These are phyloP conservation scores for Epipyxis sp. DNA, from an alignment of 108 stramenopile genomes.

Conservation along the genomic window DNA sequence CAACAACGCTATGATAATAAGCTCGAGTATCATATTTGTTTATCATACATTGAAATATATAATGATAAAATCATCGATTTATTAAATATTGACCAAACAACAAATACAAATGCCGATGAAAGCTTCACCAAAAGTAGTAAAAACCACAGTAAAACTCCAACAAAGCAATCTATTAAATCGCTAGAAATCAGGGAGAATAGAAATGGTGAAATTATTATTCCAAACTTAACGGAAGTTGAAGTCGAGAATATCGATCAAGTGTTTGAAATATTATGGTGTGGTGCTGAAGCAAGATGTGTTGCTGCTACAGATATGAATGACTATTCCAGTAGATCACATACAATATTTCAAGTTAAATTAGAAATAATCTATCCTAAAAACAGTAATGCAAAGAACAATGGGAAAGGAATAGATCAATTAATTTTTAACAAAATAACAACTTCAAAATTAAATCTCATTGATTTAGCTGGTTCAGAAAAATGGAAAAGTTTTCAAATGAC, in stretches of 20 bases:
- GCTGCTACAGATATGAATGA: background rate
- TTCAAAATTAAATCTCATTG: constrained; percentile 50
- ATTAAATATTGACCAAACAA: too few species aligned
- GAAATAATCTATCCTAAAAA: constrained; percentile 13
- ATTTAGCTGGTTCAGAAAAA: constrained; percentile 44
- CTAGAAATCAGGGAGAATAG: too few species aligned
- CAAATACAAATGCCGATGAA: too few species aligned
- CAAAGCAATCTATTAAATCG: too few species aligned
- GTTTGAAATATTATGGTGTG: constrained; percentile 19
- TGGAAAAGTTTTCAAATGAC: too few species aligned
- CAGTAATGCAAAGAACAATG: constrained; percentile 4
- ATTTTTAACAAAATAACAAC: too few species aligned
- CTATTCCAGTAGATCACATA: constrained; percentile 8
- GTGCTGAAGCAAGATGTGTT: constrained; percentile 9
- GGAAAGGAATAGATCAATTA: constrained; percentile 5
- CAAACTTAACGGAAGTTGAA: too few species aligned
- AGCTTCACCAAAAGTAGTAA: too few species aligned
- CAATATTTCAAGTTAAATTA: constrained; percentile 8
- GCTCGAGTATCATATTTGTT: constrained; percentile 52
- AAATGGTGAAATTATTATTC: too few species aligned
- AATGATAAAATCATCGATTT: too few species aligned
- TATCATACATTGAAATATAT: constrained; percentile 69
- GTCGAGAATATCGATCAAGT: constrained; percentile 62
- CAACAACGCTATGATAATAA: background rate
- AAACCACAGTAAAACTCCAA: too few species aligned